Evolutionary conservation across 768 basidiomycete species (phyloP).

Genomic region (Naganishia vishniacii): DNA sequence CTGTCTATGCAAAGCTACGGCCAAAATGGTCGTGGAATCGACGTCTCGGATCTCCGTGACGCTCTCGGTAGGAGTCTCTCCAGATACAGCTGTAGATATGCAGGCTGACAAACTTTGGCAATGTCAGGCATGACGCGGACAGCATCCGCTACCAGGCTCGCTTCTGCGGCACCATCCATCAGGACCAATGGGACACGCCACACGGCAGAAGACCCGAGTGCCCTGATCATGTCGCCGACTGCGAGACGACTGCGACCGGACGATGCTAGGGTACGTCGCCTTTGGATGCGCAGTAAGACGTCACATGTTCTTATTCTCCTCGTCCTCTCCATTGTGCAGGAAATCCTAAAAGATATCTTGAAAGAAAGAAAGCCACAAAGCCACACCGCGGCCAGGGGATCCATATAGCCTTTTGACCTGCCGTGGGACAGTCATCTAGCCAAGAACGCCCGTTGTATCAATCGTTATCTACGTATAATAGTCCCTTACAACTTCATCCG

Average conservation of each 20-base stretch:
- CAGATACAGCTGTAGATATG: too few species aligned
- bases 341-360: constrained; percentile 46
- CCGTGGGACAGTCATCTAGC: neutral
- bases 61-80: constrained; percentile 54
- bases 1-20: constrained; percentile 17
- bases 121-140: constrained; percentile 2
- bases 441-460: neutral
- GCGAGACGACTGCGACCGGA: constrained; percentile 20
- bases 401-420: neutral
- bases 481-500: constrained; percentile 2
- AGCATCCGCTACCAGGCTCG: constrained; percentile 21
- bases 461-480: neutral
- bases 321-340: constrained; percentile 25
- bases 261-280: constrained; percentile 17
- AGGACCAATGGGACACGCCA: constrained; percentile 27
- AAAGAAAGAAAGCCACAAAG: constrained; percentile 33
- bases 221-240: constrained; percentile 20
- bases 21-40: constrained; percentile 58
- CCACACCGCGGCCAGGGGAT: neutral
- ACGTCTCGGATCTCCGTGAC: constrained; percentile 80
- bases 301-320: too few species aligned
- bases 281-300: too few species aligned
- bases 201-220: constrained; percentile 1
- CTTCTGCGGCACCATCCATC: constrained; percentile 30
- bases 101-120: neutral